Conservation (phyloP, 768 basidiomycete genomes). For the Boletus rufocinnamomeus region DNA sequence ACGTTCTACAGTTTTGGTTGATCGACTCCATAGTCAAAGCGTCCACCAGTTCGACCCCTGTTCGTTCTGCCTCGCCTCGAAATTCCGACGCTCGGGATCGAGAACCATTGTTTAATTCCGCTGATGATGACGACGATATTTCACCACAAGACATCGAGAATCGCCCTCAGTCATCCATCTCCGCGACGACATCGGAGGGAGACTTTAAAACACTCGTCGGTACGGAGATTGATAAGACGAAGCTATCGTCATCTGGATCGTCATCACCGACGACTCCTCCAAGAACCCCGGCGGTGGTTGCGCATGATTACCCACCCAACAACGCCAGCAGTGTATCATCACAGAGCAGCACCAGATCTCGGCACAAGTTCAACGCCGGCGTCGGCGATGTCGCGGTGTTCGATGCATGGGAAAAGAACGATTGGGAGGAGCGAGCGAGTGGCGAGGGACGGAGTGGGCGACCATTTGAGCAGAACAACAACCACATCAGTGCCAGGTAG, state of each 20-base stretch:
- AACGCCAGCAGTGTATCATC: constrained; percentile 41
- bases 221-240: constrained; percentile 18
- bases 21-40: constrained; percentile 93
- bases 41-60: constrained; percentile 41
- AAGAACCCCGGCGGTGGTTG: constrained; percentile 3
- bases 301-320: constrained; percentile 59
- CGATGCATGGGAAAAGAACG: constrained; percentile 46
- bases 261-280: constrained; percentile 20
- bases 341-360: constrained; percentile 24
- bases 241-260: constrained; percentile 12
- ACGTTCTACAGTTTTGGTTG: constrained; percentile 90
- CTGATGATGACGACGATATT: constrained; percentile 52
- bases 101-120: constrained; percentile 65
- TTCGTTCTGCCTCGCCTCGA: constrained; percentile 43
- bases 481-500: constrained; percentile 34
- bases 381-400: constrained; percentile 15
- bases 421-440: constrained; percentile 52
- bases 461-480: constrained; percentile 42
- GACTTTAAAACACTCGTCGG: constrained; percentile 24
- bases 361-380: constrained; percentile 24
- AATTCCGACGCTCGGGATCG: constrained; percentile 45
- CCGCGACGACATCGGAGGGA: constrained; percentile 37
- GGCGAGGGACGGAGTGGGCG: constrained; percentile 52
- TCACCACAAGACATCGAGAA: constrained; percentile 48
- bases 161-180: constrained; percentile 37